Evolutionary conservation across 352 stramenopile genomes (phyloP).

Genomic region (Nothophytophthora sp.): DNA sequence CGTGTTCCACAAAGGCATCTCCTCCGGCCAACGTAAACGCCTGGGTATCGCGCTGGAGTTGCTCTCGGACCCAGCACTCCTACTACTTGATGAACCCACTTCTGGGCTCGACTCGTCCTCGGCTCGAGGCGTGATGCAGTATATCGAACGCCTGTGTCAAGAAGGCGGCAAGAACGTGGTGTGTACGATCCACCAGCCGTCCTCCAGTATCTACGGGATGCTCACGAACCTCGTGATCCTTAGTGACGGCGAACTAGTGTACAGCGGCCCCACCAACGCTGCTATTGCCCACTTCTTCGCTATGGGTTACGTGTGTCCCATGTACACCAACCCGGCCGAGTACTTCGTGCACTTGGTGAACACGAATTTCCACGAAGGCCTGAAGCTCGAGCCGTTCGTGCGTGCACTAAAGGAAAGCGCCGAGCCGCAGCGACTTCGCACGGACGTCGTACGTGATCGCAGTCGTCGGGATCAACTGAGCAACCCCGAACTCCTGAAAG

Average conservation of each 20-base stretch:
- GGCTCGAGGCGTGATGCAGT: constrained; percentile 88
- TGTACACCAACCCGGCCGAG: constrained; percentile 78
- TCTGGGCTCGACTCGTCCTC: constrained; percentile 91
- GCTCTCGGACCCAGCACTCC: constrained; percentile 92
- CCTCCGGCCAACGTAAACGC: constrained; percentile 89
- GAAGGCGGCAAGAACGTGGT: constrained; percentile 78
- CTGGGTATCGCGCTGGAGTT: constrained; percentile 96
- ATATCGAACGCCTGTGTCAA: constrained; percentile 53
- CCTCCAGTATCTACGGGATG: constrained; percentile 72
- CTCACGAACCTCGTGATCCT: constrained; percentile 74
- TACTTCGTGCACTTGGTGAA: constrained; percentile 77
- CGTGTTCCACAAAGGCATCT: constrained; percentile 88
- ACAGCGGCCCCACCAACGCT: constrained; percentile 82
- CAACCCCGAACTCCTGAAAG: constrained; percentile 47
- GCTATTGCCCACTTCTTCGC: constrained; percentile 60
- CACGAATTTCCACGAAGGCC: constrained; percentile 53
- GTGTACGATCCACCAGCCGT: constrained; percentile 88
- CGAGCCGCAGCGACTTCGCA: constrained; percentile 35
- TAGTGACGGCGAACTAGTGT: constrained; percentile 83
- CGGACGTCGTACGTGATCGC: constrained; percentile 43
- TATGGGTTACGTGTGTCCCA: constrained; percentile 62
- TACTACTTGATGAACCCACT: constrained; percentile 96
- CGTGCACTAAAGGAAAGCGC: constrained; percentile 36
- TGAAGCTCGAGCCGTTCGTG: constrained; percentile 47
- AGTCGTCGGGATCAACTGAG: constrained; percentile 26